Evolutionary conservation across 257 asterid species (phyloP).

Genomic region (Fraxinus anomala): DNA sequence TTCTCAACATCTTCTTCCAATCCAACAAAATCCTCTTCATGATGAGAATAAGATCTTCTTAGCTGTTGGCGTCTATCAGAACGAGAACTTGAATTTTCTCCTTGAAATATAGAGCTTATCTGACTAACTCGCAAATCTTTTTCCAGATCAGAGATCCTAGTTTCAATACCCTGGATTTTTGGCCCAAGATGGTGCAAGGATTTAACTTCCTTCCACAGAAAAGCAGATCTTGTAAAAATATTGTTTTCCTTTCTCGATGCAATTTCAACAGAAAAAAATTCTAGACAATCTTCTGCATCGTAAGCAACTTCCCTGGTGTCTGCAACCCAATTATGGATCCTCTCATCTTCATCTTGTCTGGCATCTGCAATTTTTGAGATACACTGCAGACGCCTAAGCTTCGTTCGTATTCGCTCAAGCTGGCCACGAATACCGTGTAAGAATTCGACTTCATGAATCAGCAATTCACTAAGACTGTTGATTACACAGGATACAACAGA

Average conservation of each 20-base stretch:
- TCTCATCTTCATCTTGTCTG: conserved; percentile 40
- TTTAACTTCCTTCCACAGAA: conserved; percentile 31
- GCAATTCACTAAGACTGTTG: conserved; percentile 30
- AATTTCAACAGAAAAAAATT: conserved; percentile 32
- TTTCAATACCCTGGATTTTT: conserved; percentile 39
- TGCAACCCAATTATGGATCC: conserved; percentile 46
- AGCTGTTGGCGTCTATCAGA: conserved; percentile 23
- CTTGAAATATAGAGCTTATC: conserved; percentile 25
- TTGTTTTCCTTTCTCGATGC: conserved; percentile 25
- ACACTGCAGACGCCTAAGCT: conserved; percentile 45
- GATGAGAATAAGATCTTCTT: conserved; percentile 43
- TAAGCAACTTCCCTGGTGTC: conserved; percentile 51
- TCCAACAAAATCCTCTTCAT: conserved; percentile 50
- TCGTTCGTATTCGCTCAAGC: conserved; percentile 42
- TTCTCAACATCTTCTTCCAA: conserved; percentile 42
- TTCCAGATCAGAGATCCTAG: conserved; percentile 41
- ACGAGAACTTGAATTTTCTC: conserved; percentile 28
- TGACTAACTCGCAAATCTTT: conserved; percentile 40
- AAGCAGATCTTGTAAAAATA: conserved; percentile 18
- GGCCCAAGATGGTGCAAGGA: conserved; percentile 31
- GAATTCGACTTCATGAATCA: conserved; percentile 29
- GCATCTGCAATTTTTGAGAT: conserved; percentile 52
- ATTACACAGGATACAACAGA: conserved; percentile 34
- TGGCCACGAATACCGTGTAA: conserved; percentile 29
- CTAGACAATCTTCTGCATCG: conserved; percentile 45